phyloP scores from a whole-genome alignment of 106 monocot genomes.

The Allium cepa region DNA sequence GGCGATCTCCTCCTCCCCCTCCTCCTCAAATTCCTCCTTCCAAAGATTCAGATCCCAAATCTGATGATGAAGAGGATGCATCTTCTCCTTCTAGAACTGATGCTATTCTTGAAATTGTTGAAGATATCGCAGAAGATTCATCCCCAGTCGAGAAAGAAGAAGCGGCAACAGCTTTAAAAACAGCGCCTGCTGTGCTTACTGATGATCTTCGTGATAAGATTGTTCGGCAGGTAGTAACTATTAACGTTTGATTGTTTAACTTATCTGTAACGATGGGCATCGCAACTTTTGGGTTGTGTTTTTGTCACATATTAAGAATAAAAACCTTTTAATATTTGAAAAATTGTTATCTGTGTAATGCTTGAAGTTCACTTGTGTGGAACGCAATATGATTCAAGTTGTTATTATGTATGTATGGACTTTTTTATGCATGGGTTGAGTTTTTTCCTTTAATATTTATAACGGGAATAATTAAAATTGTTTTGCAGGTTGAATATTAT shows the following conservation, averaged over 20 bases:
- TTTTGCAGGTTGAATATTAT: slow-evolving; percentile 85
- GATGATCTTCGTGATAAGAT: slow-evolving; percentile 58
- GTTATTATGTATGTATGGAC: no score
- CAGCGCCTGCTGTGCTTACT: slow-evolving; percentile 7
- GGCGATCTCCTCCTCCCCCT: slow-evolving; percentile 4
- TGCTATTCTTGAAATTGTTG: neutral
- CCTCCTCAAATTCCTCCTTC: neutral
- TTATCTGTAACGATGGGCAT: no score
- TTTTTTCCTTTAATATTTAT: no score
- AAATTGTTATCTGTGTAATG: no score
- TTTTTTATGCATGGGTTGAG: no score
- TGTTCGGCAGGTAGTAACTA: slow-evolving; percentile 43
- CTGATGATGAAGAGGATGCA: neutral
- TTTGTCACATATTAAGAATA: no score
- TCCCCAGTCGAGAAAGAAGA: neutral
- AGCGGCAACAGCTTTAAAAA: neutral
- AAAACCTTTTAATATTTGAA: no score
- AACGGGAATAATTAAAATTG: neutral
- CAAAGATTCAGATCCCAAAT: neutral
- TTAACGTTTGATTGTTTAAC: no score
- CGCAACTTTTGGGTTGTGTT: no score
- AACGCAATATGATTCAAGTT: no score
- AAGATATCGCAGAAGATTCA: neutral
- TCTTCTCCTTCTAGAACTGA: neutral
- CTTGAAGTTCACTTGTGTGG: no score